A percentile compares a stretch with the other conserved stretches of the same genome.
These are phyloP conservation scores for Benincasa hispida DNA, from an alignment of 306 rosid genomes.

Conservation along the genomic window DNA sequence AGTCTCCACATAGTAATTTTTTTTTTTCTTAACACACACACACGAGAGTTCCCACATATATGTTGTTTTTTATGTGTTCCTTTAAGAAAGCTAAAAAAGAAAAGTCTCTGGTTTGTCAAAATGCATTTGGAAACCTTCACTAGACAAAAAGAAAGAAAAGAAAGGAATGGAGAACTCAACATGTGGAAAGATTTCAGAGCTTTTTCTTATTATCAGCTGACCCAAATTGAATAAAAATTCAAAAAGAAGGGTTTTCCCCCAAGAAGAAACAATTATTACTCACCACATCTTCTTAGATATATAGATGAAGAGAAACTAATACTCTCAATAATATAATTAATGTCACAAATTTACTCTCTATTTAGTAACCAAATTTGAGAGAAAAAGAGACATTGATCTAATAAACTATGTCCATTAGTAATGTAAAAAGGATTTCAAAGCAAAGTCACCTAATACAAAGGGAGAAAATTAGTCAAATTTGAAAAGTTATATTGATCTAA, in stretches of 20 bases:
- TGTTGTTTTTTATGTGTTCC: constrained; percentile 20
- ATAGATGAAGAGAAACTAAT: not conserved
- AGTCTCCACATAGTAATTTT: not conserved
- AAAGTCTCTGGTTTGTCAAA: constrained; percentile 24
- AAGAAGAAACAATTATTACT: not conserved
- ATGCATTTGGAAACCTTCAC: constrained; percentile 20
- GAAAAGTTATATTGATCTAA: not conserved
- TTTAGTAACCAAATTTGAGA: not conserved
- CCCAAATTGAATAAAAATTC: not conserved
- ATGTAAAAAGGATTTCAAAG: constrained; percentile 24
- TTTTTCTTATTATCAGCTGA: not conserved
- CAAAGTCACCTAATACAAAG: constrained; percentile 13
- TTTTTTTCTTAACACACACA: too few species aligned
- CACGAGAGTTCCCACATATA: too few species aligned
- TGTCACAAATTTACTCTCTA: not conserved
- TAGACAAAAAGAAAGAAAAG: not conserved
- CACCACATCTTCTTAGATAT: not conserved
- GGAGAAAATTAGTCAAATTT: constrained; percentile 8
- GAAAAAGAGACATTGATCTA: constrained; percentile 4
- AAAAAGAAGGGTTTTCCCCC: not conserved
- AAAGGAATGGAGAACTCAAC: not conserved
- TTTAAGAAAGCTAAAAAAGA: constrained; percentile 3
- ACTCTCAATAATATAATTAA: not conserved
- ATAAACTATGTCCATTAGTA: constrained; percentile 23
- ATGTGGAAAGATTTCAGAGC: not conserved